Base-by-base conservation (phyloP, 108 stramenopile genomes). In the Cyclotella baltica region DNA sequence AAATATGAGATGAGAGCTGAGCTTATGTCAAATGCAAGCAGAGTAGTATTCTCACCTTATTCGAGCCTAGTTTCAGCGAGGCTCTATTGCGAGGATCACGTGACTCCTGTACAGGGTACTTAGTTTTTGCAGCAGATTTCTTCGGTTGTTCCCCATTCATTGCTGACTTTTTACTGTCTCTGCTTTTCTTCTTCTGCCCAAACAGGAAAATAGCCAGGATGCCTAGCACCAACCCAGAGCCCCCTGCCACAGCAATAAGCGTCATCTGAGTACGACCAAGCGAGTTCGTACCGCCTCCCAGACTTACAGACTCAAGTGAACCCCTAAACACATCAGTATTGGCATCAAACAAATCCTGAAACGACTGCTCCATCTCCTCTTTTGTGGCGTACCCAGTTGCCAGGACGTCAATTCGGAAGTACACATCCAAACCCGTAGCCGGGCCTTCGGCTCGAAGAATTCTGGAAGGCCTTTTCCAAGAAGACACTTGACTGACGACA, bases 81-180 rank as follows among this genome's bases (percentile, higher is more conserved):
- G 2, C 25, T 55, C 1, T 23, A 4, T 2, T 22, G 4, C 23
- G 22, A 55, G 22, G 25, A 23, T 22, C 31, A 31, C 31, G 13
- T 20, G 33, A 31, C 59, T 61, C 59, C n/a, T 61, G 59, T 18
- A 61, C 4, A 13, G 59, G 31, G 33, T 61, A 61, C 31, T 61
- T 33, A 16, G 18, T 1, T 61, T 61, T 33, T 16, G 13, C 11
- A 10, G n/a, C 20, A 55, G 55, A 55, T 34, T 33, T 13, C 2
- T 13, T 3, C n/a, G 2, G 0, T 15, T 30, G 59, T 33, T 34
- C n/a, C 34, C 2, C 31, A 31, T 34, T 2, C 34, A 31, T 18
- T 31, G 15, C 13, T 61, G 31, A 31, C 18, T n/a, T 10, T 13
- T 52, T 13, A 15, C 16, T 61, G 59, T 16, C 31, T 61, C n/a